A percentile compares a stretch with the other conserved stretches of the same genome.
These are phyloP conservation scores for Talaromyces sp. DNA, from an alignment of 2,329 filamentous ascomycete genomes.

Conservation along the genomic window DNA sequence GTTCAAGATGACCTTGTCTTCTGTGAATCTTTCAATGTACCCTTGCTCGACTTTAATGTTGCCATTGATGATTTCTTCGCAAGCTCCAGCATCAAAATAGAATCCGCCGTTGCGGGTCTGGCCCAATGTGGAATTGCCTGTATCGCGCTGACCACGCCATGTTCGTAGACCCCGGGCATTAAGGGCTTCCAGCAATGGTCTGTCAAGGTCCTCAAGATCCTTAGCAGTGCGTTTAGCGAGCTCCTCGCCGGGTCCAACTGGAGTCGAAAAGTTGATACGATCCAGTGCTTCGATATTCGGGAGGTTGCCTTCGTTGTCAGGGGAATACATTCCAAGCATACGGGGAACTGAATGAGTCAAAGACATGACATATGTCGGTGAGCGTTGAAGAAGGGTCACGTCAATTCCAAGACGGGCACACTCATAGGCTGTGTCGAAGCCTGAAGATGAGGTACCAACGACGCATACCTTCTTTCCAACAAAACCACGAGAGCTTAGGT, in stretches of 20 bases:
- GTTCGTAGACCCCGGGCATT: constrained; percentile 32
- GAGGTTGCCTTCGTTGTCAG: constrained; percentile 13
- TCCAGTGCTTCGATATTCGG: constrained; percentile 9
- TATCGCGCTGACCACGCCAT: constrained; percentile 40
- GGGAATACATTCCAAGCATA: constrained; percentile 28
- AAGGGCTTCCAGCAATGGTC: constrained; percentile 25
- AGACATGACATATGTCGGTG: constrained; percentile 39
- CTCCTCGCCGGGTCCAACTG: constrained; percentile 22
- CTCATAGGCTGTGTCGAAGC: constrained; percentile 32
- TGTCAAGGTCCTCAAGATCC: constrained; percentile 26
- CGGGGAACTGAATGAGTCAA: constrained; percentile 28
- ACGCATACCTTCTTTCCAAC: constrained; percentile 32
- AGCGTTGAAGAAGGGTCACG: constrained; percentile 34
- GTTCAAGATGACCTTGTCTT: constrained; percentile 36
- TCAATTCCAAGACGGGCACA: constrained; percentile 29
- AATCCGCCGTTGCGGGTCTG: constrained; percentile 37
- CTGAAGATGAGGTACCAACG: constrained; percentile 34
- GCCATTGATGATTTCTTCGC: constrained; percentile 31
- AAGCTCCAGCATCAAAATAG: constrained; percentile 36
- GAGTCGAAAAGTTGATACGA: constrained; percentile 14
- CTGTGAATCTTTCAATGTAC: constrained; percentile 29
- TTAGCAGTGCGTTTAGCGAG: constrained; percentile 23
- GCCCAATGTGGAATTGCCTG: constrained; percentile 32
- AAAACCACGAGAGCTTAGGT: constrained; percentile 27
- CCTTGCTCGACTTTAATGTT: constrained; percentile 31